phyloP scores from a whole-genome alignment of 805 yeast species.

The Kockiozyma suomiensis region DNA sequence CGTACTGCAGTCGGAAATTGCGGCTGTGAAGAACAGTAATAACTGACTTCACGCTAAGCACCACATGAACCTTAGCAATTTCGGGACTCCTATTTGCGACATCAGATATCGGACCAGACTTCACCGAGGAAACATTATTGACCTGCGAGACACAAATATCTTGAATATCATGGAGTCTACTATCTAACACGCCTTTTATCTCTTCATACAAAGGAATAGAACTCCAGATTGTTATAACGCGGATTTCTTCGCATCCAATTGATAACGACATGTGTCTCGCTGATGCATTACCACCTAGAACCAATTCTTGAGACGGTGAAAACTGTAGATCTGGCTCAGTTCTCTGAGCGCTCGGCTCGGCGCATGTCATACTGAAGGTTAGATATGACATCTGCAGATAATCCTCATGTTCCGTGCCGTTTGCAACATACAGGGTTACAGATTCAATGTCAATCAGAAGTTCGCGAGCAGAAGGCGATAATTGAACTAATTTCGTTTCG shows the following conservation, averaged over 20 bases:
- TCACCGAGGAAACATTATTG: not conserved
- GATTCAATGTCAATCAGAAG: conserved; percentile 43
- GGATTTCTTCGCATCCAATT: conserved; percentile 23
- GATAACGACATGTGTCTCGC: conserved; percentile 4
- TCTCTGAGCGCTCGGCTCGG: not conserved
- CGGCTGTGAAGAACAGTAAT: conserved; percentile 11
- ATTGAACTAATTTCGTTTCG: conserved; percentile 21
- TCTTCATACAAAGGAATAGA: conserved; percentile 15
- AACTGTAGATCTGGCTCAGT: not conserved
- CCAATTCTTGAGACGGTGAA: not conserved
- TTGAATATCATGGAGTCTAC: not conserved
- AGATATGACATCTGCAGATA: conserved; percentile 42
- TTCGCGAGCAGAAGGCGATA: conserved; percentile 16
- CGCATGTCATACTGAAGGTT: conserved; percentile 33
- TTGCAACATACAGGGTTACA: conserved; percentile 39
- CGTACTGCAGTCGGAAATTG: conserved; percentile 16
- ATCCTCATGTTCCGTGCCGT: conserved; percentile 42
- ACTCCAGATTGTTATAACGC: conserved; percentile 17
- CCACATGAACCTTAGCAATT: conserved; percentile 11
- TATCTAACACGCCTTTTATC: conserved; percentile 1
- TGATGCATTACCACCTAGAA: not conserved
- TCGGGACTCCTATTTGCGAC: not conserved
- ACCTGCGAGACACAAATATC: not conserved
- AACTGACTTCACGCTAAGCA: conserved; percentile 12
- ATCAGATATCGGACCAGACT: not conserved